A percentile compares a stretch with the other conserved stretches of the same genome.
phyloP scores from a whole-genome alignment of 306 rosid genomes.

The Glycyrrhiza uralensis region DNA sequence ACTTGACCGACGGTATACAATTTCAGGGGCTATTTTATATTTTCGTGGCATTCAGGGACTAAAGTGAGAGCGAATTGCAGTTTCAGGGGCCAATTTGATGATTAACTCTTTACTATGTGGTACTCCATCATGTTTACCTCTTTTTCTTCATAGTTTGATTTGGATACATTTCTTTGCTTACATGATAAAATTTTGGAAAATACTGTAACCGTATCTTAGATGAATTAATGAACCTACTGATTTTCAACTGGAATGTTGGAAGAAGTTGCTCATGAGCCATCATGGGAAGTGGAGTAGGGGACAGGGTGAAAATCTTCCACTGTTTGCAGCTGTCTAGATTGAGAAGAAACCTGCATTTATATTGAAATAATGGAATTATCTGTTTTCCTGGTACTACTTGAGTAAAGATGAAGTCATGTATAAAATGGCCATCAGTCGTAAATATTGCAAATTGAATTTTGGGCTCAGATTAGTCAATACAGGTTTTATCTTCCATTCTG shows the following conservation, averaged over 20 bases:
- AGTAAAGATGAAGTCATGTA: conserved; percentile 4
- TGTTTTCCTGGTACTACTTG: neutral
- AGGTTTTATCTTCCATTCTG: neutral
- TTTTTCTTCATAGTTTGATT: conserved; percentile 6
- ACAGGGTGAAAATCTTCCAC: neutral
- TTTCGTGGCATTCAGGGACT: no score
- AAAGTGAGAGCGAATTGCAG: no score
- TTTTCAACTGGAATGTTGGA: conserved; percentile 5
- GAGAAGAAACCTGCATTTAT: neutral
- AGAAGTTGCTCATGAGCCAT: conserved; percentile 11
- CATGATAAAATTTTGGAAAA: neutral
- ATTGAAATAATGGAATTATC: neutral
- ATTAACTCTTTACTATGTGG: no score
- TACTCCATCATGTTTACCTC: no score
- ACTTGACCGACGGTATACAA: no score
- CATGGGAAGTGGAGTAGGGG: conserved; percentile 9
- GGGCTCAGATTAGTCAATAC: neutral
- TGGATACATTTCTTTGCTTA: neutral
- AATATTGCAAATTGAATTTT: neutral
- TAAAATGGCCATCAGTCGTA: neutral
- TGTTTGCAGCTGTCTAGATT: neutral
- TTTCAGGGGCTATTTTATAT: no score
- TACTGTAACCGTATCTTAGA: neutral
- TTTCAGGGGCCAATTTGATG: no score
- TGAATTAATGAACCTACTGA: neutral